Base-by-base conservation (phyloP, 192 early-diverging fungal species). In the Backusella parvicylindrica region DNA sequence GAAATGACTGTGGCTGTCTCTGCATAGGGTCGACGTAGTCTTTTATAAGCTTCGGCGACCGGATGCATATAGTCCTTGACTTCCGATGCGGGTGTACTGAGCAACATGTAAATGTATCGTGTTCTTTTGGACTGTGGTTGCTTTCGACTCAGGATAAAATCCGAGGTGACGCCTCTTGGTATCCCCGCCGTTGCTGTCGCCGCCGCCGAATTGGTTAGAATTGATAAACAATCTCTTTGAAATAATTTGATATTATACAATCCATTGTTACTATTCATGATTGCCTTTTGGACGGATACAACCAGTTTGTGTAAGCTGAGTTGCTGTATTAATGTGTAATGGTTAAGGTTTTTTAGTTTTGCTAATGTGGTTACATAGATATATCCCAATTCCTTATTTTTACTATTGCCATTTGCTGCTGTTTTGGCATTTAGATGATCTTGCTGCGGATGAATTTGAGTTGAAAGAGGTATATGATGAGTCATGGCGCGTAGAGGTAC, bases 81-180 rank as follows among this genome's bases (percentile, higher is more conserved):
- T 32, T 64, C 41, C 13, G 32, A 64, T 31, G 30, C 37, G 6
- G 74, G 74, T 28, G 64, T 68, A 26, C 30, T 40, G 9, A 75
- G 40, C 6, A 75, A 23, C 74, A 75, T 75, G 50, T 53, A 67
- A 53, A 75, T 65, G 28, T 75, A 75, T 1, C 74, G 31, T 2
- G 65, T 68, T 13, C 66, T 64, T 49, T 66, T 40, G 16, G 65
- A 18, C 16, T 16, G 74, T 60, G 53, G 18, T 12, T 21, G 26
- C 26, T 28, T 60, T 28, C 26, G 21, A 60, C 26, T 60, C 12
- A 60, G 26, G 26, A 60, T 60, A 28, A 60, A 60, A 26, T 60
- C 53, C 23, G 53, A 60, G 9, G 53, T 60, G 53, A 60, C 53
- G 9, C 53, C 53, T 60, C 21, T 56, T 67, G 65, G 23, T 32